Percentiles rank a stretch among this genome's conserved stretches.
Evolutionary conservation across 2,329 filamentous ascomycete genomes (phyloP).

Genomic region (Exophiala sp.): DNA sequence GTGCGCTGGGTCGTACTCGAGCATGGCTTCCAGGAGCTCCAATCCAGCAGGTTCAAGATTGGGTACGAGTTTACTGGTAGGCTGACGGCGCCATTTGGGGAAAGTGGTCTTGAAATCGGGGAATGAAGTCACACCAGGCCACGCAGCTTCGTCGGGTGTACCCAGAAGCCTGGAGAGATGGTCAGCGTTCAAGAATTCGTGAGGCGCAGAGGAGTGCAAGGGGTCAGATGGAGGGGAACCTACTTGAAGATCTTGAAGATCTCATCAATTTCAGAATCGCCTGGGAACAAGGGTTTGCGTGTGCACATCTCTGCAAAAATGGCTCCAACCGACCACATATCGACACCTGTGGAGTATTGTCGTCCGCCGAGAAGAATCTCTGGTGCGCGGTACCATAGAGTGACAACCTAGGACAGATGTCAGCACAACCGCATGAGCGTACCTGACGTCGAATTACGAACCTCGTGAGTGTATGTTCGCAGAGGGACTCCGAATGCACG

Average conservation of each 20-base stretch:
- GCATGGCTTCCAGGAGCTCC: constrained; percentile 56
- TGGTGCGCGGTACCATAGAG: constrained; percentile 66
- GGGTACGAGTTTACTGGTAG: constrained; percentile 59
- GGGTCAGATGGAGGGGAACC: constrained; percentile 28
- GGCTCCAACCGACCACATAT: constrained; percentile 93
- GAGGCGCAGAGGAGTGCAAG: not conserved
- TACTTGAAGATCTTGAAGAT: constrained; percentile 94
- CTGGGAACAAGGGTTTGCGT: constrained; percentile 83
- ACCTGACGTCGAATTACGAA: constrained; percentile 30
- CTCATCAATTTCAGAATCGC: constrained; percentile 88
- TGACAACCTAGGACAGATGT: constrained; percentile 15
- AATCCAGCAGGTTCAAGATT: constrained; percentile 60
- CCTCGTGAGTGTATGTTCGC: constrained; percentile 87
- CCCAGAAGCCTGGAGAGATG: constrained; percentile 59
- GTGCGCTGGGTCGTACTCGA: constrained; percentile 80
- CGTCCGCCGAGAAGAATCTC: constrained; percentile 86
- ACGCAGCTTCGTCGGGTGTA: constrained; percentile 72
- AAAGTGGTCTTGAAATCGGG: constrained; percentile 90
- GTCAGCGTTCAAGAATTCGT: constrained; percentile 22
- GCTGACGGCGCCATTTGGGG: constrained; percentile 79
- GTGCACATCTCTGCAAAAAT: constrained; percentile 98
- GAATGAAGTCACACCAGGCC: constrained; percentile 91
- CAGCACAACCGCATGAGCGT: not conserved
- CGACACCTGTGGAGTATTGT: constrained; percentile 88
- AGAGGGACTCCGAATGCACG: constrained; percentile 86